Conservation (phyloP, 78 protist species). For the Dictyostelium capitatum region DNA sequence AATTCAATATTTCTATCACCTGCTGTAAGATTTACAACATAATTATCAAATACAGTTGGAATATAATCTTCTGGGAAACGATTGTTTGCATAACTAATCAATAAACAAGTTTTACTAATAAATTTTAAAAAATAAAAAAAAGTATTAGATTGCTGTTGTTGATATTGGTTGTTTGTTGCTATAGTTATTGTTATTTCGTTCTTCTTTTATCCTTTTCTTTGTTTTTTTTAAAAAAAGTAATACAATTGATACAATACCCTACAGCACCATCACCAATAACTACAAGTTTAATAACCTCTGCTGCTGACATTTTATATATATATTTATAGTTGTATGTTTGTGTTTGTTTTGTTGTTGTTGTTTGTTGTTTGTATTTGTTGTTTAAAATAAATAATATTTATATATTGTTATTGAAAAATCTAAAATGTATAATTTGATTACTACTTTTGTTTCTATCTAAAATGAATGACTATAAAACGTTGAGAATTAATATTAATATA, state of each 20-base stretch:
- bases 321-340: neutral
- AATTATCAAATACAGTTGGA: constrained; percentile 96
- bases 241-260: constrained; percentile 35
- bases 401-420: too few relatives aligned
- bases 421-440: too few relatives aligned
- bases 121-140: too few relatives aligned
- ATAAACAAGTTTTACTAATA: constrained; percentile 86
- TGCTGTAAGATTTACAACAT: constrained; percentile 93
- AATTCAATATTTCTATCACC: constrained; percentile 95
- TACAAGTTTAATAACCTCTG: constrained; percentile 78
- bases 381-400: neutral
- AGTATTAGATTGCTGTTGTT: neutral
- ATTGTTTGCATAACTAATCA: constrained; percentile 88
- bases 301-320: constrained; percentile 61
- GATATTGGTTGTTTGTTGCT: neutral
- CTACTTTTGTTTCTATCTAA: too few relatives aligned
- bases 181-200: neutral
- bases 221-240: neutral
- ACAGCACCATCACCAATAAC: constrained; percentile 91
- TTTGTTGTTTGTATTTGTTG: neutral
- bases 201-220: neutral
- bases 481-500: too few relatives aligned
- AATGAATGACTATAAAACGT: too few relatives aligned
- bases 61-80: constrained; percentile 91
- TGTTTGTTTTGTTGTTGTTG: neutral